Percentiles rank a stretch among this genome's conserved stretches.
phyloP scores from a whole-genome alignment of 2,329 filamentous ascomycete species.

The Lachnellula hyalina region DNA sequence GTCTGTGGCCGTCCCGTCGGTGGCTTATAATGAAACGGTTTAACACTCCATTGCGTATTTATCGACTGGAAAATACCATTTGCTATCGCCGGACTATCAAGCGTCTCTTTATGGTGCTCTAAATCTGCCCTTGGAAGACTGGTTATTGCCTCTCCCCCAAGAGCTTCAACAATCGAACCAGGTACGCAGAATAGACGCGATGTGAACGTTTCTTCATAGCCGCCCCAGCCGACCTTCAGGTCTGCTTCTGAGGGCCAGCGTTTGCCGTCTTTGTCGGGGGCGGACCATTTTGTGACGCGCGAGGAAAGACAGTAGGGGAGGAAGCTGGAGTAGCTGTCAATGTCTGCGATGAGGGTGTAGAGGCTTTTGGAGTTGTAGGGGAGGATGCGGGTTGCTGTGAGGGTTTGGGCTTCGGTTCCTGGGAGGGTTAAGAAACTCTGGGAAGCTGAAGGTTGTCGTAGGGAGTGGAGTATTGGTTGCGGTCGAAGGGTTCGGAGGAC shows the following conservation, averaged over 20 bases:
- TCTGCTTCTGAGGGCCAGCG: constrained; percentile 69
- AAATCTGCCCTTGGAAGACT: constrained; percentile 37
- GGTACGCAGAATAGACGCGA: constrained; percentile 75
- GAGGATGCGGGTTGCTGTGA: constrained; percentile 70
- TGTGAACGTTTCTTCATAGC: constrained; percentile 77
- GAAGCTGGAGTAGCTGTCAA: constrained; percentile 78
- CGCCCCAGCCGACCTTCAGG: constrained; percentile 79
- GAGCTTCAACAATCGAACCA: constrained; percentile 67
- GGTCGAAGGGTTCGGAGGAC: constrained; percentile 21
- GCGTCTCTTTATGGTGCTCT: constrained; percentile 36
- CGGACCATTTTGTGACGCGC: constrained; percentile 69
- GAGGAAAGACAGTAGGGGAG: constrained; percentile 85
- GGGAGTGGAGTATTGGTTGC: constrained; percentile 12
- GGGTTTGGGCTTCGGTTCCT: constrained; percentile 46
- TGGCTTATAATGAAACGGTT: constrained; percentile 43
- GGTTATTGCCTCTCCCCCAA: constrained; percentile 53
- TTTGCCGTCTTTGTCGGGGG: constrained; percentile 40
- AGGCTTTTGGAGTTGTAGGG: constrained; percentile 67
- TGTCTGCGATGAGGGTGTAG: constrained; percentile 82
- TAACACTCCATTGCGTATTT: constrained; percentile 64
- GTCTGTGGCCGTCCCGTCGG: constrained; percentile 33
- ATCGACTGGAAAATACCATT: constrained; percentile 61
- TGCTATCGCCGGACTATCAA: constrained; percentile 35
- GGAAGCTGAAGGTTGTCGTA: constrained; percentile 22
- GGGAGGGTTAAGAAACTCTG: constrained; percentile 39